Base-by-base conservation (phyloP, 2,329 filamentous ascomycete genomes). In the Thielaviopsis populi region DNA sequence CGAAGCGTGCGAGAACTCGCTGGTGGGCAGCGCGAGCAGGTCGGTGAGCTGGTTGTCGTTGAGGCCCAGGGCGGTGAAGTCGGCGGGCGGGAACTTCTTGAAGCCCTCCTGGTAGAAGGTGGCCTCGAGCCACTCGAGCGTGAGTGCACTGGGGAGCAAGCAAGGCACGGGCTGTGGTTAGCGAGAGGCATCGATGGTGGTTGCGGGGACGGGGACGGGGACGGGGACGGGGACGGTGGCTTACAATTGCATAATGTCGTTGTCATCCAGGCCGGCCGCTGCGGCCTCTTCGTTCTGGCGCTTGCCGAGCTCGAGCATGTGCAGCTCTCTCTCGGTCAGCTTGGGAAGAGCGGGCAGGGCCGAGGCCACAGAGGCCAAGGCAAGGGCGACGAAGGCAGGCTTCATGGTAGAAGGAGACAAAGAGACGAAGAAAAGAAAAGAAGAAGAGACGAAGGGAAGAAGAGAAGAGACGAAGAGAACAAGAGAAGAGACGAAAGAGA, bases 71-170 rank as follows among this genome's bases (percentile, higher is more conserved):
- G 83, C 82, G 27, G 75, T 71, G 74, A 91, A 90, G 70, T 88
- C 82, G 37, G 78, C 72, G 48, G 81, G 78, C 30, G 82, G 78
- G 75, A 89, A 88, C 72, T 83, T 80, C 67, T 78, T 78, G 71
- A 90, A 87, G 43, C 85, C 86, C 71, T 87, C 79, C 69, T 81
- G 78, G 78, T 91, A 90, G 74, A 89, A 90, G 63, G 79, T 77
- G 27, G 83, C 79, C 75, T 90, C 87, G 69, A 90, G 84, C 74
- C 87, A 84, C 74, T 91, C 87, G 56, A 89, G 78, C 5, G 86
- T 89, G 64, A 89, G 76, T 67, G 86, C 86, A 71, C 83, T 65
- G 22, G 22, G 15, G 22, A 27, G 15, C 30, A 30, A 24, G n/a
- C 11, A 24, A 40, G 8, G 62, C 48, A 48, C n/a, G 10, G 27